Conservation (phyloP, 108 stramenopile species). For the Fistulifera solaris region DNA sequence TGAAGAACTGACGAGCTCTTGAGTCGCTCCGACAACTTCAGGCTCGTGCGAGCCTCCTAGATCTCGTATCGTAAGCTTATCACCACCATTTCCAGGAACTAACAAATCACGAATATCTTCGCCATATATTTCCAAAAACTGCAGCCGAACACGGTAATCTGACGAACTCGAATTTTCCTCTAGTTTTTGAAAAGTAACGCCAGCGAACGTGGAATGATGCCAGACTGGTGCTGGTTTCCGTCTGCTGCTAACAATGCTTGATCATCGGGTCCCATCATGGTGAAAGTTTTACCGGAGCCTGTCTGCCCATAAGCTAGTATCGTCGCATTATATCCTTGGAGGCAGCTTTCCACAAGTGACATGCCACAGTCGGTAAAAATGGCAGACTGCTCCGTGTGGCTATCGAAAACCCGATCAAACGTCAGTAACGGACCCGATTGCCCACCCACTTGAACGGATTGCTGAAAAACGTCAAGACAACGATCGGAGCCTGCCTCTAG, state of each 20-base stretch:
- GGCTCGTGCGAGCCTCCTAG: slow-evolving; percentile 45
- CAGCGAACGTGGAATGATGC: slow-evolving; percentile 71
- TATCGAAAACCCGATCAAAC: slow-evolving; percentile 56
- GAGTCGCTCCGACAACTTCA: slow-evolving; percentile 81
- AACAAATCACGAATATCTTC: slow-evolving; percentile 92
- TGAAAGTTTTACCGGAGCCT: slow-evolving; percentile 80
- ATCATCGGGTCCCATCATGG: slow-evolving; percentile 35
- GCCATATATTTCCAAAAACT: slow-evolving; percentile 82
- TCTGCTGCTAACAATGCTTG: slow-evolving; percentile 29
- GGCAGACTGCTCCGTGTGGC: slow-evolving; percentile 32
- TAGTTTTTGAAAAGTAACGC: slow-evolving; percentile 45
- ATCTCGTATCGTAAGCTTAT: slow-evolving; percentile 66
- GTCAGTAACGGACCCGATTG: slow-evolving; percentile 38
- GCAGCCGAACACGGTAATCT: slow-evolving; percentile 44
- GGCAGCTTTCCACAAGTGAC: slow-evolving; percentile 52
- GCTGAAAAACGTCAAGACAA: slow-evolving; percentile 47
- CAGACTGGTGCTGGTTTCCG: slow-evolving; percentile 19
- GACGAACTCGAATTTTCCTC: slow-evolving; percentile 5
- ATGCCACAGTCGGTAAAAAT: slow-evolving; percentile 38
- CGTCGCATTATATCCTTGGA: slow-evolving; percentile 95
- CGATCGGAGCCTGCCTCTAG: slow-evolving; percentile 46
- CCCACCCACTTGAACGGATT: neutral
- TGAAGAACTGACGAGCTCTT: slow-evolving; percentile 53
- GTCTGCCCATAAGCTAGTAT: slow-evolving; percentile 96
- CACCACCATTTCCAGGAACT: slow-evolving; percentile 7